These are phyloP conservation scores for Suhomyces sp. DNA, from an alignment of 805 yeast species.

Conservation along the genomic window DNA sequence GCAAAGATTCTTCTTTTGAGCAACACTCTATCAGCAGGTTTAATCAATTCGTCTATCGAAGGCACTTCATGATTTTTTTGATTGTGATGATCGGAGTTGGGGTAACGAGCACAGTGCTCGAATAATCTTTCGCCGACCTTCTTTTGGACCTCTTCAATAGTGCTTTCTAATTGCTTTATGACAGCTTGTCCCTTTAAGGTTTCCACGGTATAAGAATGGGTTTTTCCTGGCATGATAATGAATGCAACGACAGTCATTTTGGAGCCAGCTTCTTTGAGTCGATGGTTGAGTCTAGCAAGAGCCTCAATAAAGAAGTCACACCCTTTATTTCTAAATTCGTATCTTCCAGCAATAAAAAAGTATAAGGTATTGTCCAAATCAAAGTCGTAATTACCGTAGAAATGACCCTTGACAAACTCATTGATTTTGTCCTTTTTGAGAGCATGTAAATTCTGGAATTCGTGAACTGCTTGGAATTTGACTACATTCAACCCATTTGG, in stretches of 20 bases:
- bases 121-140: conserved; percentile 83
- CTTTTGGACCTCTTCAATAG: conserved; percentile 84
- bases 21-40: conserved; percentile 82
- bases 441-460: conserved; percentile 95
- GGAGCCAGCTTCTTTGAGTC: conserved; percentile 75
- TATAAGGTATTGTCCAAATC: conserved; percentile 91
- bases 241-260: conserved; percentile 94
- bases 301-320: conserved; percentile 93
- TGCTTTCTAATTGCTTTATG: conserved; percentile 81
- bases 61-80: conserved; percentile 56
- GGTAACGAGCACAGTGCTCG: conserved; percentile 79
- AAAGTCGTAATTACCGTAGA: conserved; percentile 94
- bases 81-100: conserved; percentile 37
- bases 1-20: conserved; percentile 92
- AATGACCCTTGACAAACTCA: conserved; percentile 94
- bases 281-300: conserved; percentile 86
- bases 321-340: conserved; percentile 95
- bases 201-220: conserved; percentile 92
- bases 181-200: conserved; percentile 96
- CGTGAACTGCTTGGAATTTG: conserved; percentile 96
- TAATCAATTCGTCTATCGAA: conserved; percentile 76
- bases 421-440: conserved; percentile 85
- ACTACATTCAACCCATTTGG: conserved; percentile 96
- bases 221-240: conserved; percentile 96
- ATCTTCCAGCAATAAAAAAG: conserved; percentile 95